phyloP scores from a whole-genome alignment of 805 yeast genomes.

The Cyberlindnera nakhonratchasimensis region DNA sequence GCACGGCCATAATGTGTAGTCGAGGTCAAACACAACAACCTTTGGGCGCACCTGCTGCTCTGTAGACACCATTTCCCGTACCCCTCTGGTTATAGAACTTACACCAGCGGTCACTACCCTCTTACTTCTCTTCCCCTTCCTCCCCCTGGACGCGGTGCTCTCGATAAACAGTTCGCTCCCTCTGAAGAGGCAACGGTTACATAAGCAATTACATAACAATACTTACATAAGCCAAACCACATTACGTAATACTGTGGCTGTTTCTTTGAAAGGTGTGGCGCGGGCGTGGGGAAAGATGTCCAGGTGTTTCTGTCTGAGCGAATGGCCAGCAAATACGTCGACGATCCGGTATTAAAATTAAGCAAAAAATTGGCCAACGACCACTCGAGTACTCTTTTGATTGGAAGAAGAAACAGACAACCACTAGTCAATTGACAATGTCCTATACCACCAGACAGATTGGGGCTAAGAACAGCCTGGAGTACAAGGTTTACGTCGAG shows the following conservation, averaged over 20 bases:
- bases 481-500: constrained; percentile 87
- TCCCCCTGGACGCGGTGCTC: too few species aligned
- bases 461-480: constrained; percentile 95
- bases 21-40: constrained; percentile 70
- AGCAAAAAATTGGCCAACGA: neutral
- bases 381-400: neutral
- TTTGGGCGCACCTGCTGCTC: constrained; percentile 33
- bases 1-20: constrained; percentile 77
- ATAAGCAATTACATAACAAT: neutral
- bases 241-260: too few species aligned
- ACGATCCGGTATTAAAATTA: too few species aligned
- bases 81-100: too few species aligned
- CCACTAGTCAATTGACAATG: constrained; percentile 6
- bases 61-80: too few species aligned
- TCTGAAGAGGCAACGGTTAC: neutral
- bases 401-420: too few species aligned
- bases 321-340: too few species aligned
- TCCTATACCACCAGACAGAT: constrained; percentile 81
- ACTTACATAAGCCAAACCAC: neutral
- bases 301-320: neutral
- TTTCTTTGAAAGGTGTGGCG: neutral
- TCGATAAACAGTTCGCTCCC: too few species aligned
- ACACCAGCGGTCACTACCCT: too few species aligned
- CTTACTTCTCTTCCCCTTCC: too few species aligned
- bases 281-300: neutral